Conservation (phyloP, 2,329 filamentous ascomycete genomes). For the Magnaporthiopsis incrustans region DNA sequence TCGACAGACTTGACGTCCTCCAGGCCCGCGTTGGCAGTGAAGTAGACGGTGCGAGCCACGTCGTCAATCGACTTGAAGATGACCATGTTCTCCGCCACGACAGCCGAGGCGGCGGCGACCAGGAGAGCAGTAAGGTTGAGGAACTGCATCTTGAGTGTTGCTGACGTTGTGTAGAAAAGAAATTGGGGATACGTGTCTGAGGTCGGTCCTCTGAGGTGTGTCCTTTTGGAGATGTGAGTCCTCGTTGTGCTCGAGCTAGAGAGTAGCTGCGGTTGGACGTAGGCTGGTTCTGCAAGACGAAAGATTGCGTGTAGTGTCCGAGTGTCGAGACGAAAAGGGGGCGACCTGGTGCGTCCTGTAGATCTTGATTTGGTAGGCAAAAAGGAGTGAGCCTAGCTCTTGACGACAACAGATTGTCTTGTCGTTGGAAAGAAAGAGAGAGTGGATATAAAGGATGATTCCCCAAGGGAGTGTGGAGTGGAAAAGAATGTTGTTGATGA, state of each 20-base stretch:
- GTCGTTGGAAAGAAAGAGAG: neutral
- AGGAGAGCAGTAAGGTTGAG: constrained; percentile 33
- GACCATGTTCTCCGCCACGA: constrained; percentile 38
- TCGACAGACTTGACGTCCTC: constrained; percentile 28
- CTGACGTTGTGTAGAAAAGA: neutral
- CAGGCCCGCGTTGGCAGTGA: constrained; percentile 35
- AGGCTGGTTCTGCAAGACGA: neutral
- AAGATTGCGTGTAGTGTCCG: neutral
- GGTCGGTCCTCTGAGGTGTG: neutral
- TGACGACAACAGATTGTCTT: neutral
- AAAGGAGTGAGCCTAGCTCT: neutral
- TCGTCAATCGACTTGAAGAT: constrained; percentile 53
- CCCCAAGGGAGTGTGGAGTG: neutral
- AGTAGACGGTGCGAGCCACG: constrained; percentile 39
- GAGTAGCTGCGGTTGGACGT: neutral
- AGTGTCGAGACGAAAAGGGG: neutral
- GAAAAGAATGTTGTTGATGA: neutral
- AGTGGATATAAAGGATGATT: neutral
- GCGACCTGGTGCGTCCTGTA: neutral
- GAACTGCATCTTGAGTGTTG: constrained; percentile 46
- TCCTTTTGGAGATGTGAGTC: neutral
- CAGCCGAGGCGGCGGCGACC: constrained; percentile 32
- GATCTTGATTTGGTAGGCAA: neutral
- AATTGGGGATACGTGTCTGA: neutral
- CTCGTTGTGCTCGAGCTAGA: neutral